Evolutionary conservation across 208 protist genomes (phyloP).

Genomic region (Leishmania mexicana): DNA sequence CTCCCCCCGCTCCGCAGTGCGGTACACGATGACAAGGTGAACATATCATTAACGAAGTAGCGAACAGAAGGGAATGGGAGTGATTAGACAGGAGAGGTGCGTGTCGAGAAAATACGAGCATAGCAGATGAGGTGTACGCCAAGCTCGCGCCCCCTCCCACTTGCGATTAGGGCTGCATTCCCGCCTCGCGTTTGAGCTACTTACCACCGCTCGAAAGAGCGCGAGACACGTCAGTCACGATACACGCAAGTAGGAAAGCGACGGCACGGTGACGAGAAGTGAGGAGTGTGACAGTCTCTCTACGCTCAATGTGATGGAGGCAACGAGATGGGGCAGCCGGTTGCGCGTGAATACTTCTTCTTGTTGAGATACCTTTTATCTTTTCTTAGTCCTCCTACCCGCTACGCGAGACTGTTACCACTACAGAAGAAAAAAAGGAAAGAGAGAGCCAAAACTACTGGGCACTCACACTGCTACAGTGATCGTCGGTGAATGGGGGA

Average conservation of each 20-base stretch:
- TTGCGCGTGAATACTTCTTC: conserved; percentile 2
- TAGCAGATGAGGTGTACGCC: background rate
- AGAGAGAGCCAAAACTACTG: conserved; percentile 16
- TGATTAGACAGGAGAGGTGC: conserved; percentile 1
- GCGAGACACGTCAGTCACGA: background rate
- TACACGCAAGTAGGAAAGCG: background rate
- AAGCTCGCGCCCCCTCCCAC: background rate
- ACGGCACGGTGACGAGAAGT: background rate
- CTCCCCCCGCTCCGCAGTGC: background rate
- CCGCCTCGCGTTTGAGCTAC: background rate
- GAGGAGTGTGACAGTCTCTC: background rate
- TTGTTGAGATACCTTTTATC: background rate
- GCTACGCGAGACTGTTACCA: conserved; percentile 11
- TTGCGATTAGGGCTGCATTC: background rate
- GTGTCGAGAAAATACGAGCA: background rate
- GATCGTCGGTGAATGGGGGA: background rate
- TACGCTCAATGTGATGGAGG: background rate
- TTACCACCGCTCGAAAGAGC: background rate
- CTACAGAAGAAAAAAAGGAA: conserved; percentile 8
- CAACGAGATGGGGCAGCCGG: background rate
- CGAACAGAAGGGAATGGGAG: background rate
- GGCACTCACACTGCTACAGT: conserved; percentile 13
- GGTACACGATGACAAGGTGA: conserved; percentile 17
- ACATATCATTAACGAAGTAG: conserved; percentile 14
- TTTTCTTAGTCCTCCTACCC: background rate